Evolutionary conservation across 176 grass and related monocot genomes (phyloP).

Genomic region (Oryza nivara): DNA sequence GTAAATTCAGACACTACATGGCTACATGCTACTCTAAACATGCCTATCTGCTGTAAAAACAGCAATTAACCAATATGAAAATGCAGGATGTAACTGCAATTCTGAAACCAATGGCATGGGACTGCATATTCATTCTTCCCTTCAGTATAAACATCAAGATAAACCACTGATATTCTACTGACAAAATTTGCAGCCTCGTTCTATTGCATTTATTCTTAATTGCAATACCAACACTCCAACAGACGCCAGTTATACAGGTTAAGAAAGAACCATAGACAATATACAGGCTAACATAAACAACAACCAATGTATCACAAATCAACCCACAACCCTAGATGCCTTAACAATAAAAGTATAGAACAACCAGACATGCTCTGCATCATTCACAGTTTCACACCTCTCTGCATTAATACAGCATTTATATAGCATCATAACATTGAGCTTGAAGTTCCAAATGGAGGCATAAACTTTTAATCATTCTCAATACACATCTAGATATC

Average conservation of each 20-base stretch:
- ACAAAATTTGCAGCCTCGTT: too few relatives aligned
- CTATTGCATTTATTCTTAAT: too few relatives aligned
- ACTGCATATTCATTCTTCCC: neutral
- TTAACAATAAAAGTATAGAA: neutral
- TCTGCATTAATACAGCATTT: neutral
- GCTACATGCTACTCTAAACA: neutral
- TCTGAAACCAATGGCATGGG: neutral
- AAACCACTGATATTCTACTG: too few relatives aligned
- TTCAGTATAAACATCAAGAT: too few relatives aligned
- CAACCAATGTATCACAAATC: neutral
- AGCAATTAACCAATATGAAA: neutral
- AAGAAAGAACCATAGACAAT: neutral
- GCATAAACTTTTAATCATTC: neutral
- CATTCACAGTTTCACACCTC: neutral
- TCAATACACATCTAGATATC: neutral
- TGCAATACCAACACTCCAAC: neutral
- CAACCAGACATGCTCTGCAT: neutral
- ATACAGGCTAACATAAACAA: neutral
- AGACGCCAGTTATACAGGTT: neutral
- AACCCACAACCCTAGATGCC: neutral
- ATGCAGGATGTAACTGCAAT: neutral
- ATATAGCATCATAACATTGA: neutral
- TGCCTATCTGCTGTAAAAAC: neutral
- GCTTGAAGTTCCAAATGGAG: conserved; percentile 12
- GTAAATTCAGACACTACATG: conserved; percentile 4